Evolutionary conservation across 2,329 filamentous ascomycete genomes (phyloP).

Genomic region (Xylariales sp.): DNA sequence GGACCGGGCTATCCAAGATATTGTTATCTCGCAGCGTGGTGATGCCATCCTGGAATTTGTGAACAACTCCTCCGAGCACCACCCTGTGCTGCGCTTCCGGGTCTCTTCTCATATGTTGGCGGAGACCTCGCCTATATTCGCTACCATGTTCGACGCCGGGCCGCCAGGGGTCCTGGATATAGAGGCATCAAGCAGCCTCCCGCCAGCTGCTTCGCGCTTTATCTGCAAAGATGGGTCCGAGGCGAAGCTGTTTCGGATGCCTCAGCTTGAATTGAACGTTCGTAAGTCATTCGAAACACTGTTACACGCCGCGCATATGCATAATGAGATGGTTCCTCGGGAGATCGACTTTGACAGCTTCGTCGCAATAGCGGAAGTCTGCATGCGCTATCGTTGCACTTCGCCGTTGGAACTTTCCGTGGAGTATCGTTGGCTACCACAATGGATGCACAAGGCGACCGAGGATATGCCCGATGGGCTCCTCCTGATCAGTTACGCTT

Average conservation of each 20-base stretch:
- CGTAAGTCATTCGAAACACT: conserved; percentile 39
- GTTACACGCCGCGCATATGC: conserved; percentile 48
- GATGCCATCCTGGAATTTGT: conserved; percentile 49
- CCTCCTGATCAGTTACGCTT: conserved; percentile 48
- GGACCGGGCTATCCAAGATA: conserved; percentile 35
- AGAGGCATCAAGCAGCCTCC: conserved; percentile 22
- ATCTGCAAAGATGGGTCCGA: conserved; percentile 38
- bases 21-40: conserved; percentile 38
- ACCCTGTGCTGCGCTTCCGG: conserved; percentile 42
- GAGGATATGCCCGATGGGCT: conserved; percentile 47
- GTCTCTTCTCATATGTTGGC: conserved; percentile 47
- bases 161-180: neutral
- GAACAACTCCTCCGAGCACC: conserved; percentile 31
- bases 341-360: conserved; percentile 44
- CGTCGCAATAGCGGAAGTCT: conserved; percentile 47
- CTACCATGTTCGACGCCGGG: conserved; percentile 35
- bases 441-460: conserved; percentile 43
- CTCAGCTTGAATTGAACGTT: conserved; percentile 42
- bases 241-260: conserved; percentile 47
- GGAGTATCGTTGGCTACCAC: conserved; percentile 47
- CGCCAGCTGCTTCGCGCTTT: conserved; percentile 28
- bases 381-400: conserved; percentile 45
- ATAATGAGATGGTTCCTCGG: conserved; percentile 40
- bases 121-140: conserved; percentile 48
- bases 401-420: conserved; percentile 45